Base-by-base conservation (phyloP, 768 basidiomycete genomes). In the Rhizopogon vesiculosus region DNA sequence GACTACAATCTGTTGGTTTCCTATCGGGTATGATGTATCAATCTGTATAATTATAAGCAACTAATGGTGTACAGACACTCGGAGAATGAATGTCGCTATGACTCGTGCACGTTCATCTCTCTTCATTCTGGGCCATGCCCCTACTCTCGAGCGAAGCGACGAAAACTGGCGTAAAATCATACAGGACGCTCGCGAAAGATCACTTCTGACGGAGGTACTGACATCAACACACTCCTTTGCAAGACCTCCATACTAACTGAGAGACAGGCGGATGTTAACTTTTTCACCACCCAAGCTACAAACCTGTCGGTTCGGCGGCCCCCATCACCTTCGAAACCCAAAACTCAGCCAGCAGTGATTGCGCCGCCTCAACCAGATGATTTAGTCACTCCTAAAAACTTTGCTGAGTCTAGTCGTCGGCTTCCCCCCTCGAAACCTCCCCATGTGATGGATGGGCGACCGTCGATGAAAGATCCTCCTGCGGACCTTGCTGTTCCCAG, bases 71-170 rank as follows among this genome's bases (percentile, higher is more conserved):
- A 38, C 56, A 84, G 90, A 96, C 69, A 69, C 78, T 19, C 86
- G 95, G 43, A 87, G 96, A 43, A 96, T 98, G 91, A 98, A 99
- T 69, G 96, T 99, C n/a, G 95, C 95, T 29, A 74, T 99, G 25
- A 99, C 96, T n/a, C 86, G 97, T 62, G 93, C 96, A 3, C 91
- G 89, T 64, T 93, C 93, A 7, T 97, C 96, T 9, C 73, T 99
- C 2, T 99, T 94, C 69, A 86, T 99, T 54, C 78, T 99, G 31
- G 97, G 97, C 7, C 86, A 98, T 69, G 87, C 86, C 12, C 75
- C 91, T 7, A 98, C 95, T 1, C 78, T 99, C 5, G 89, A 94
- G 68, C 77, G 94, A 53, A 92, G 93, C 60, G 86, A 95, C 61
- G 73, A 77, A 16, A 83, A 76, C 12, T 98, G 95, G 95, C 78